Conservation (phyloP, 1,284 basidiomycete species). For the Phlebopus sp. region DNA sequence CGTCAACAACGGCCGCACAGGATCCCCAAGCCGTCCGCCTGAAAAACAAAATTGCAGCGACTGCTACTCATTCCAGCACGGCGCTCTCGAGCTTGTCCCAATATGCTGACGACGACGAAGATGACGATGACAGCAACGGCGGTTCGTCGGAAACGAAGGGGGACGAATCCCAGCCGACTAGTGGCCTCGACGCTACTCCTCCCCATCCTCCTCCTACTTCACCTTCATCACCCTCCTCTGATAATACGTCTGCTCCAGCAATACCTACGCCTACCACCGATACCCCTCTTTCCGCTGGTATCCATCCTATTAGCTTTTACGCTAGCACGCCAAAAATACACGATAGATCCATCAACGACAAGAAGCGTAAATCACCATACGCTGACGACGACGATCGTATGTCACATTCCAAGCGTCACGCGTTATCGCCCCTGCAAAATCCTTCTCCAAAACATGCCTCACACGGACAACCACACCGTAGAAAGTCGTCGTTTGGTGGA, state of each 20-base stretch:
- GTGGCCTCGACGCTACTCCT: conserved; percentile 25
- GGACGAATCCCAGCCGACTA: conserved; percentile 24
- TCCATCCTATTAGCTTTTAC: conserved; percentile 50
- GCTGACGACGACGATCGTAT: conserved; percentile 27
- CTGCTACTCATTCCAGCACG: conserved; percentile 34
- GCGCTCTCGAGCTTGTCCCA: conserved; percentile 49
- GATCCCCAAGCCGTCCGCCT: conserved; percentile 63
- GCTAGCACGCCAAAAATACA: conserved; percentile 18
- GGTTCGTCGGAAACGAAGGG: conserved; percentile 20
- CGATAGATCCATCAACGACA: conserved; percentile 26
- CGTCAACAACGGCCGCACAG: conserved; percentile 7
- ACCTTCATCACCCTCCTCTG: conserved; percentile 21
- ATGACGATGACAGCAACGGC: conserved; percentile 44
- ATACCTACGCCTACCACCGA: conserved; percentile 23
- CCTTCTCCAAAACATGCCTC: conserved; percentile 22
- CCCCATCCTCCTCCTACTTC: conserved; percentile 28
- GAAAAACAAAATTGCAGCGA: conserved; percentile 61
- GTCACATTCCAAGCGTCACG: conserved; percentile 23
- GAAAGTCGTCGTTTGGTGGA: conserved; percentile 33
- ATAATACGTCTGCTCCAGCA: conserved; percentile 18
- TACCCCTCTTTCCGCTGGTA: conserved; percentile 25
- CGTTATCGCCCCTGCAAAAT: conserved; percentile 27
- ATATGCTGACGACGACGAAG: conserved; percentile 57
- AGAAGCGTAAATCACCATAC: conserved; percentile 42
- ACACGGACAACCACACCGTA: conserved; percentile 18